A percentile compares a stretch with the other conserved stretches of the same genome.
phyloP scores from a whole-genome alignment of 2,329 filamentous ascomycete genomes.

The Aplosporella prunicola region DNA sequence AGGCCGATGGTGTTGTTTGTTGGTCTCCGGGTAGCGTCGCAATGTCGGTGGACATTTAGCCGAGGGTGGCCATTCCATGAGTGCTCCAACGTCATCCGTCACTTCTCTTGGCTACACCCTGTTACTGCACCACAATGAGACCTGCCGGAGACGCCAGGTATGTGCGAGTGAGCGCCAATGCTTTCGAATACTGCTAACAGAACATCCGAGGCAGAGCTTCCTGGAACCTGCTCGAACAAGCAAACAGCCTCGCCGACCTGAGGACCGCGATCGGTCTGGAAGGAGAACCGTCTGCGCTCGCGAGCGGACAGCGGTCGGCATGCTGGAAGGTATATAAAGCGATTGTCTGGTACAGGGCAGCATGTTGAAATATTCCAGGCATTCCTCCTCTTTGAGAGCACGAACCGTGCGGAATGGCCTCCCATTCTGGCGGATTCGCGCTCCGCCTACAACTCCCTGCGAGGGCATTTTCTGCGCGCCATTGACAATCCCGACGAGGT shows the following conservation, averaged over 20 bases:
- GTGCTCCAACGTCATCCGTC: constrained; percentile 11
- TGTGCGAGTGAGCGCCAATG: not conserved
- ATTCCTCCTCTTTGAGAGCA: constrained; percentile 68
- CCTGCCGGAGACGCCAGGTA: constrained; percentile 11
- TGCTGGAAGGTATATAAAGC: constrained; percentile 94
- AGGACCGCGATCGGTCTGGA: constrained; percentile 5
- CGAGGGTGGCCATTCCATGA: too few species aligned
- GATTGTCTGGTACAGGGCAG: too few species aligned
- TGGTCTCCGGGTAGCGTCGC: too few species aligned
- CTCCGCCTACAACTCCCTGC: constrained; percentile 61
- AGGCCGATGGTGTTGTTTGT: too few species aligned
- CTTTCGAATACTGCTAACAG: not conserved
- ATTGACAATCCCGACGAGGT: constrained; percentile 79
- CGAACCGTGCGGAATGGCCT: constrained; percentile 58
- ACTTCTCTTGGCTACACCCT: constrained; percentile 2
- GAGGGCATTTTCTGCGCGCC: constrained; percentile 67
- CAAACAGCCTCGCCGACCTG: constrained; percentile 7
- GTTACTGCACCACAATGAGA: constrained; percentile 9
- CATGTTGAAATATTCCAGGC: constrained; percentile 40
- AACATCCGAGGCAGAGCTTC: constrained; percentile 8
- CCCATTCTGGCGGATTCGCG: constrained; percentile 58
- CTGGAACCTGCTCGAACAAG: constrained; percentile 9
- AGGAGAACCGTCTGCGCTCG: constrained; percentile 17
- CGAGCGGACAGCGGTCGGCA: constrained; percentile 67
- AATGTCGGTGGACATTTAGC: too few species aligned